Evolutionary conservation across 345 rosid species (phyloP).

Genomic region (Alliaria petiolata): DNA sequence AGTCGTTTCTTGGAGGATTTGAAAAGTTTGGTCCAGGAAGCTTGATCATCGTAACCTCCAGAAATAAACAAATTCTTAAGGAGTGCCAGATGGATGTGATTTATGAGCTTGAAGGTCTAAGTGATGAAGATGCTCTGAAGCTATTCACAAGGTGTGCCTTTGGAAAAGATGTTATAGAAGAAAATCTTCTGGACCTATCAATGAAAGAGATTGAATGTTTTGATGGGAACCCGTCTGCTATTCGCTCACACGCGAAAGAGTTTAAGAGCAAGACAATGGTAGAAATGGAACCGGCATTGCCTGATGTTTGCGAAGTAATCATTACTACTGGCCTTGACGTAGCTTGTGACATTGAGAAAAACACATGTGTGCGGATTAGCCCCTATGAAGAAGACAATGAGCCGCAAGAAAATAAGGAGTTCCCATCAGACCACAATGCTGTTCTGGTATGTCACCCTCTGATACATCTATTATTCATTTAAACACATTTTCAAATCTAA

Average conservation of each 20-base stretch:
- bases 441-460: not conserved
- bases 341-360: not conserved
- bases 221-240: too few relatives aligned
- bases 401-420: not conserved
- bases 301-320: not conserved
- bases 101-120: too few relatives aligned
- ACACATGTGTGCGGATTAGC: not conserved
- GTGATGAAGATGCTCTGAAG: too few relatives aligned
- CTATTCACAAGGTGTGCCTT: too few relatives aligned
- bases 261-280: not conserved
- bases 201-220: too few relatives aligned
- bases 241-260: not conserved
- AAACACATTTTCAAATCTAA: not conserved
- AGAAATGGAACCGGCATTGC: not conserved
- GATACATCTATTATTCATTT: not conserved
- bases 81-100: too few relatives aligned
- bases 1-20: too few relatives aligned
- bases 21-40: too few relatives aligned
- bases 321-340: not conserved
- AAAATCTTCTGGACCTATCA: too few relatives aligned
- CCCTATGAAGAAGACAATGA: not conserved
- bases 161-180: too few relatives aligned
- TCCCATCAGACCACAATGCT: not conserved
- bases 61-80: too few relatives aligned
- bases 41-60: too few relatives aligned